Conservation (phyloP, 768 basidiomycete genomes). For the Mycena chlorophos region DNA sequence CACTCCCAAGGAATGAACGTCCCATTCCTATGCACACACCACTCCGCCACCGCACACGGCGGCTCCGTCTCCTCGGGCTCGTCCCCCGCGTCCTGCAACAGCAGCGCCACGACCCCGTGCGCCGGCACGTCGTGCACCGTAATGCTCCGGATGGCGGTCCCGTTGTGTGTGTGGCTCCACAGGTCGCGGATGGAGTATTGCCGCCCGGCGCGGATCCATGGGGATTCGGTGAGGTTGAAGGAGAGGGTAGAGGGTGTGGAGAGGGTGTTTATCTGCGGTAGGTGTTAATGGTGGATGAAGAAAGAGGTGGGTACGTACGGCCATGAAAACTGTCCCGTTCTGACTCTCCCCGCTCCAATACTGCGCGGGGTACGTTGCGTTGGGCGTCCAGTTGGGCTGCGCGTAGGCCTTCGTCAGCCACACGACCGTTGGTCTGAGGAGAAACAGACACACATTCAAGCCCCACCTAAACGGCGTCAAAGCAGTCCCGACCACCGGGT, state of each 20-base stretch:
- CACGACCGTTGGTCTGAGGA: no score
- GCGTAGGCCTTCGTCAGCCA: neutral
- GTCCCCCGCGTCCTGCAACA: constrained; percentile 65
- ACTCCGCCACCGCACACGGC: constrained; percentile 54
- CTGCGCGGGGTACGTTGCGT: constrained; percentile 56
- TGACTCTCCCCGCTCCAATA: constrained; percentile 70
- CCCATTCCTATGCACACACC: constrained; percentile 64
- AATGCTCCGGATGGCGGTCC: constrained; percentile 62
- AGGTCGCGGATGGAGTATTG: constrained; percentile 69
- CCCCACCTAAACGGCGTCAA: constrained; percentile 73
- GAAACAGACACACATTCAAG: constrained; percentile 49
- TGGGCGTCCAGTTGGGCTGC: constrained; percentile 45
- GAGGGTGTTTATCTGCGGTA: constrained; percentile 56
- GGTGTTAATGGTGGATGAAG: neutral
- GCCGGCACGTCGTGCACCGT: constrained; percentile 56
- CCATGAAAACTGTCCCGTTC: constrained; percentile 68
- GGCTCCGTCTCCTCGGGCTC: constrained; percentile 62
- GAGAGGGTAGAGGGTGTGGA: constrained; percentile 56
- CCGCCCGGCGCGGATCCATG: constrained; percentile 68
- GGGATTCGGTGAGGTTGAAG: constrained; percentile 67
- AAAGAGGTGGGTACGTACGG: constrained; percentile 40
- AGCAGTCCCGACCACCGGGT: constrained; percentile 58
- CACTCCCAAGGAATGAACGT: no score
- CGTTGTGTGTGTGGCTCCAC: constrained; percentile 71
- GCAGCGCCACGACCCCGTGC: constrained; percentile 68